Evolutionary conservation across 176 grass and related monocot species (phyloP).

Genomic region (Phoenix roebelenii): DNA sequence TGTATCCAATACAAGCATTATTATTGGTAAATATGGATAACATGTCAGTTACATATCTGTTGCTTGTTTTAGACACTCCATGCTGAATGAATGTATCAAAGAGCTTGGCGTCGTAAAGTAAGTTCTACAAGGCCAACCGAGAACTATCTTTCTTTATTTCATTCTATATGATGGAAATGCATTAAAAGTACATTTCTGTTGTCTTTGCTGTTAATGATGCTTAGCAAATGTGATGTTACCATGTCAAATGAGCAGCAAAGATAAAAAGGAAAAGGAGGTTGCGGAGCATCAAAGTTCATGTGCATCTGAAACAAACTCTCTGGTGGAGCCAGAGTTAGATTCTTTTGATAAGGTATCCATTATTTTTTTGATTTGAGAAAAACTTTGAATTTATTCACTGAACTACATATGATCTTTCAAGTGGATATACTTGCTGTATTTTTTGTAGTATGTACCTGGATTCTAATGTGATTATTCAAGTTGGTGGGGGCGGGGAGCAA

Average conservation of each 20-base stretch:
- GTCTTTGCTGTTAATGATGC: constrained; percentile 8
- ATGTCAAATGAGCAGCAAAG: constrained; percentile 30
- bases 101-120: constrained; percentile 66
- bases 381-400: too few relatives aligned
- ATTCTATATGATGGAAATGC: too few relatives aligned
- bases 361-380: not conserved
- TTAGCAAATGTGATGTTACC: constrained; percentile 3
- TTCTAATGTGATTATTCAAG: too few relatives aligned
- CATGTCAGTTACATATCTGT: not conserved
- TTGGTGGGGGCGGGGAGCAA: too few relatives aligned
- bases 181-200: constrained; percentile 16
- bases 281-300: constrained; percentile 26
- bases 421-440: too few relatives aligned
- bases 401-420: too few relatives aligned
- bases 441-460: too few relatives aligned
- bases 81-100: constrained; percentile 75
- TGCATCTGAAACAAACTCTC: constrained; percentile 22
- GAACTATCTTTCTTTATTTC: too few relatives aligned
- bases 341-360: constrained; percentile 88
- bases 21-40: not conserved
- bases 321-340: constrained; percentile 37
- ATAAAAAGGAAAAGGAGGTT: constrained; percentile 18
- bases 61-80: constrained; percentile 48
- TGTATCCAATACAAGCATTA: not conserved
- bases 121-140: constrained; percentile 11